phyloP scores from a whole-genome alignment of 768 basidiomycete genomes.

The Porpolomopsis calyptriformis region DNA sequence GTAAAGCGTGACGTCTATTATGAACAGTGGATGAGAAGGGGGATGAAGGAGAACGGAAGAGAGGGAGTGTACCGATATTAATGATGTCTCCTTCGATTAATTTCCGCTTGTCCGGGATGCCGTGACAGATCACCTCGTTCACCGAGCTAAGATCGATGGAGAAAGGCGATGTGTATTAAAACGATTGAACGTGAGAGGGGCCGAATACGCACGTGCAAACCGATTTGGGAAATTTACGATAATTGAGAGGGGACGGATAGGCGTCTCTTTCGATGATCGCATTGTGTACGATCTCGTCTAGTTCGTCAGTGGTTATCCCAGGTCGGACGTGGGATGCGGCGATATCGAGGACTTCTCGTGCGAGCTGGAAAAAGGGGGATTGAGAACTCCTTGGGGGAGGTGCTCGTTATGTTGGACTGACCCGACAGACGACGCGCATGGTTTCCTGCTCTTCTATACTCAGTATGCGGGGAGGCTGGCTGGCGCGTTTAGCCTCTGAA shows the following conservation, averaged over 20 bases:
- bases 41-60: constrained; percentile 4
- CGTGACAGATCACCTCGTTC: constrained; percentile 96
- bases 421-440: constrained; percentile 80
- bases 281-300: constrained; percentile 89
- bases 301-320: constrained; percentile 93
- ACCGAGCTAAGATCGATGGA: constrained; percentile 63
- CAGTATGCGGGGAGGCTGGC: constrained; percentile 57
- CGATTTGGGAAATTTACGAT: constrained; percentile 87
- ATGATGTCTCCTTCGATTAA: constrained; percentile 90
- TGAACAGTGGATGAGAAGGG: constrained; percentile 6
- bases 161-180: constrained; percentile 1
- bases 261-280: constrained; percentile 82
- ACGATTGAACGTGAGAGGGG: constrained; percentile 1
- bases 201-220: constrained; percentile 73
- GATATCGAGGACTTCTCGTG: constrained; percentile 86
- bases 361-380: constrained; percentile 41
- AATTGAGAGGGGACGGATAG: constrained; percentile 92
- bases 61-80: constrained; percentile 61
- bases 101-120: constrained; percentile 81
- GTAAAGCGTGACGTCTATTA: constrained; percentile 67
- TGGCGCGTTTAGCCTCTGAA: constrained; percentile 45
- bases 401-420: constrained; percentile 41
- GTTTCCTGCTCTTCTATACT: constrained; percentile 71
- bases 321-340: constrained; percentile 77
- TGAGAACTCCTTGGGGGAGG: background rate